Evolutionary conservation across 78 protist species (phyloP), one percentile per base, ranked within the genome.

Genomic region (Paratrimastix pyriformis): DNA sequence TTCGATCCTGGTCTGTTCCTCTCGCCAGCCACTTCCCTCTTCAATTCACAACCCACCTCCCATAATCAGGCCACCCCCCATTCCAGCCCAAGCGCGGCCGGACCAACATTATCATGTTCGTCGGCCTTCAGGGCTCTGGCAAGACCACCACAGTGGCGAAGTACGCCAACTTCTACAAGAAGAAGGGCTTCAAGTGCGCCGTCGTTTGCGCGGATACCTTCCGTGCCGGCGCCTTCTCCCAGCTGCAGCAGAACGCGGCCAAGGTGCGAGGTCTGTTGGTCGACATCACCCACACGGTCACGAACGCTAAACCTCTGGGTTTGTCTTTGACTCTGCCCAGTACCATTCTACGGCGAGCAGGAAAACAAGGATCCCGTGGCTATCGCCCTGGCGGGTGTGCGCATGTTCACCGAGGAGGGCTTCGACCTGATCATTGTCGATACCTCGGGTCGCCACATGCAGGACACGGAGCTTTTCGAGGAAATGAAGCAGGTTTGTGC

Each of bases 121-220:
- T 97, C 8, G 99, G 99, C 35, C 88, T 97, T 40, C 99, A 95
- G 77, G 97, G 95, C 29, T 2, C 71, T 13, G 96, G 97, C 15
- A 93, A 93, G 70, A 93, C 97, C 3, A 93, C 60, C 29, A 65
- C 86, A 24, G 87, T 72, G 15, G 60, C 90, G 1, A 89, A 94
- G 83, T 81, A 84, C 70, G 99, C 98, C 9, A 33, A 62, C 68
- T 80, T 83, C 83, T 94, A 93, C 84, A 72, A 84, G 87, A 39
- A 85, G 37, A 91, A 91, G 74, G 97, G 97, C 6, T 94, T 85
- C 85, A 86, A 76, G 55, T 72, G 81, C 8, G 87, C 87, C 0
- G 79, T 97, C 37, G 91, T 97, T 24, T 97, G 99, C 80, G 97
- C 98, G 2, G 99, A 97, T 80, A 97, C 99, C 11, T 97, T 92